Percentiles rank a stretch among this genome's conserved stretches.
Evolutionary conservation across 2,329 filamentous ascomycete species (phyloP).

Genomic region (Zopfia rhizophila): DNA sequence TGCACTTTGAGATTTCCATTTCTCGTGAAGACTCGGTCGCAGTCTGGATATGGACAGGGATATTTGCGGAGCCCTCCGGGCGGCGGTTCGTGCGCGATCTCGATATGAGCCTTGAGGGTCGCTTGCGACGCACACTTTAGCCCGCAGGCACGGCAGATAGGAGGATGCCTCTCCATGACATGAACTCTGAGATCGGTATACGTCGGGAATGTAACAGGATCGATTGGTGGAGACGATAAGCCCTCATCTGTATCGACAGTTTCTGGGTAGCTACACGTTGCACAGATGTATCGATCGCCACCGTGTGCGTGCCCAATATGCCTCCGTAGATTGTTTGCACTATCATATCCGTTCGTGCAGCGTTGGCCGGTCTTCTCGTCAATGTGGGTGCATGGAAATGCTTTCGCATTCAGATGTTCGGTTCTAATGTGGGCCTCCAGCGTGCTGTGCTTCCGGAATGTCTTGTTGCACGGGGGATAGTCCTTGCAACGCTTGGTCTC

Average conservation of each 20-base stretch:
- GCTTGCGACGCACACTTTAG: slow-evolving; percentile 68
- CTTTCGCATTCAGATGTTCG: slow-evolving; percentile 76
- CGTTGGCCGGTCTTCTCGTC: slow-evolving; percentile 61
- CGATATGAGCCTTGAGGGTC: slow-evolving; percentile 73
- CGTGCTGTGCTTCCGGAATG: slow-evolving; percentile 88
- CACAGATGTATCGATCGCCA: slow-evolving; percentile 77
- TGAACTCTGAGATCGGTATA: slow-evolving; percentile 78
- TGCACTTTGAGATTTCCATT: slow-evolving; percentile 86
- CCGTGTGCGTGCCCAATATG: slow-evolving; percentile 78
- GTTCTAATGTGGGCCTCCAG: slow-evolving; percentile 83
- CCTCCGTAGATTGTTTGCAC: slow-evolving; percentile 73
- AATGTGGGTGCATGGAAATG: slow-evolving; percentile 75
- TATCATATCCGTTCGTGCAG: slow-evolving; percentile 79
- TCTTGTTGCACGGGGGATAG: slow-evolving; percentile 75
- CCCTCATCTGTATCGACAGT: slow-evolving; percentile 41
- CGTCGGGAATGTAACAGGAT: slow-evolving; percentile 69
- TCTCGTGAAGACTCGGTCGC: slow-evolving; percentile 81
- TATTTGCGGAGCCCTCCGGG: slow-evolving; percentile 73
- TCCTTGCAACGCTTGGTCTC: slow-evolving; percentile 80
- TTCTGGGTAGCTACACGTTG: slow-evolving; percentile 68
- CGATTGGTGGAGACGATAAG: slow-evolving; percentile 20
- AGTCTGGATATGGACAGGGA: slow-evolving; percentile 73
- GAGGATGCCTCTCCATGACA: slow-evolving; percentile 76
- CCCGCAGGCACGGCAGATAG: slow-evolving; percentile 78
- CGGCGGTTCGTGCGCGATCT: slow-evolving; percentile 70